Conservation (phyloP, 805 yeast species). For the Cyberlindnera petersonii region DNA sequence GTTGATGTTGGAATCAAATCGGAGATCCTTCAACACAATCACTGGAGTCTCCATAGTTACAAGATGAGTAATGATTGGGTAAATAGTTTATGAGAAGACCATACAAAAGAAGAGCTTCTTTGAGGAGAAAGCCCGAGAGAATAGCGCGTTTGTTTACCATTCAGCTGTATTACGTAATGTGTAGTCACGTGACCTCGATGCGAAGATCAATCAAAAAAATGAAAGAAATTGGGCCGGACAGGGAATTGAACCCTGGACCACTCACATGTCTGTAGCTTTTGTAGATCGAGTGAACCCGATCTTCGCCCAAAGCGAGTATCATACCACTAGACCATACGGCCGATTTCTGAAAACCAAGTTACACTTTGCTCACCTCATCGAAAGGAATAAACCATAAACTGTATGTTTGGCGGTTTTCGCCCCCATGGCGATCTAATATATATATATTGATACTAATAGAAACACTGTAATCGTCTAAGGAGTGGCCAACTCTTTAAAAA, state of each 20-base stretch:
- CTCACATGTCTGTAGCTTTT: constrained; percentile 16
- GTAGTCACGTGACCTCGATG: constrained; percentile 25
- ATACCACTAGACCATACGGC: constrained; percentile 32
- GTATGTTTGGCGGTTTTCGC: too few relatives aligned
- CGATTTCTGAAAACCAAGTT: constrained; percentile 12
- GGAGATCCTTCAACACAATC: constrained; percentile 9
- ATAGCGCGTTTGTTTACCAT: constrained; percentile 6
- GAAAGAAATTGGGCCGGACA: constrained; percentile 16
- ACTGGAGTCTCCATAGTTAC: constrained; percentile 7
- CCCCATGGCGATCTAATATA: too few relatives aligned
- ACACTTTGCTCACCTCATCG: too few relatives aligned
- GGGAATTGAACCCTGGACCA: constrained; percentile 23
- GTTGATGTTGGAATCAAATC: constrained; percentile 11
- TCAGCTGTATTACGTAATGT: constrained; percentile 12
- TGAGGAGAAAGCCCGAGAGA: too few relatives aligned
- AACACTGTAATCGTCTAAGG: too few relatives aligned
- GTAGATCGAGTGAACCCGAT: constrained; percentile 14
- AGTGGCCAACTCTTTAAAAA: too few relatives aligned
- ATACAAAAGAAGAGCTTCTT: too few relatives aligned
- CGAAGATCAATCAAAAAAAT: constrained; percentile 1
- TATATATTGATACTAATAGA: too few relatives aligned
- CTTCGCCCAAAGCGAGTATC: constrained; percentile 32
- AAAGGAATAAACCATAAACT: too few relatives aligned
- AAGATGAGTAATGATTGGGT: background rate
- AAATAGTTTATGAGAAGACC: too few relatives aligned